Evolutionary conservation across 1,139 yeast species (phyloP).

Genomic region (Yamadazyma sp.): DNA sequence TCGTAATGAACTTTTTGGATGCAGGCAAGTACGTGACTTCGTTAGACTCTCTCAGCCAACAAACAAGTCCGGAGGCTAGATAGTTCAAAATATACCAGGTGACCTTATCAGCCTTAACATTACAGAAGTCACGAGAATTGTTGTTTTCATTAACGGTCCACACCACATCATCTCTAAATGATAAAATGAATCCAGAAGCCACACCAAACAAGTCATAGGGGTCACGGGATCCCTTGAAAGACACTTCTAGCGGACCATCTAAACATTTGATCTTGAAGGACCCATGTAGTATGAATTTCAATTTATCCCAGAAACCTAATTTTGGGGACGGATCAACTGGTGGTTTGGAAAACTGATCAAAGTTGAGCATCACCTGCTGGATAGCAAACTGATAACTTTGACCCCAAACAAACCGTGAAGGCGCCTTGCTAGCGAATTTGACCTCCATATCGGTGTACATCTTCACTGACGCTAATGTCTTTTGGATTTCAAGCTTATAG

Average conservation of each 20-base stretch:
- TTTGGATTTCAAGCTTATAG: constrained; percentile 65
- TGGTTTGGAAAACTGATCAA: constrained; percentile 82
- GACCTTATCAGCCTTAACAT: constrained; percentile 37
- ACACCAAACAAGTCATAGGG: constrained; percentile 43
- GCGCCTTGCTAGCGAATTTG: constrained; percentile 52
- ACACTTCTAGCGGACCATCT: constrained; percentile 51
- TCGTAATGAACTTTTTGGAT: constrained; percentile 41
- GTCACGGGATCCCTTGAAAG: constrained; percentile 48
- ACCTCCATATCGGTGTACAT: constrained; percentile 63
- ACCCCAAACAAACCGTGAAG: constrained; percentile 84
- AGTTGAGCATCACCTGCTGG: constrained; percentile 74
- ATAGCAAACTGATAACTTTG: constrained; percentile 81
- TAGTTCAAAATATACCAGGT: constrained; percentile 61
- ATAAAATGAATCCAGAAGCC: constrained; percentile 41
- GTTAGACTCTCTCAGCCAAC: constrained; percentile 58
- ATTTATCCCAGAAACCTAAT: constrained; percentile 61
- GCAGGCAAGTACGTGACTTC: constrained; percentile 46
- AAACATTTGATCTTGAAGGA: constrained; percentile 29
- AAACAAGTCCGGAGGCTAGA: constrained; percentile 53
- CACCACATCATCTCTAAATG: constrained; percentile 36
- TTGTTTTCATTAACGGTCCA: constrained; percentile 45
- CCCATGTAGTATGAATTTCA: constrained; percentile 51
- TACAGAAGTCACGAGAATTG: constrained; percentile 37
- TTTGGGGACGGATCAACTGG: constrained; percentile 65
- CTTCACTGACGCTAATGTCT: constrained; percentile 78